Evolutionary conservation across 371 early-diverging fungal species (phyloP).

Genomic region (Syncephalastrum monosporum): DNA sequence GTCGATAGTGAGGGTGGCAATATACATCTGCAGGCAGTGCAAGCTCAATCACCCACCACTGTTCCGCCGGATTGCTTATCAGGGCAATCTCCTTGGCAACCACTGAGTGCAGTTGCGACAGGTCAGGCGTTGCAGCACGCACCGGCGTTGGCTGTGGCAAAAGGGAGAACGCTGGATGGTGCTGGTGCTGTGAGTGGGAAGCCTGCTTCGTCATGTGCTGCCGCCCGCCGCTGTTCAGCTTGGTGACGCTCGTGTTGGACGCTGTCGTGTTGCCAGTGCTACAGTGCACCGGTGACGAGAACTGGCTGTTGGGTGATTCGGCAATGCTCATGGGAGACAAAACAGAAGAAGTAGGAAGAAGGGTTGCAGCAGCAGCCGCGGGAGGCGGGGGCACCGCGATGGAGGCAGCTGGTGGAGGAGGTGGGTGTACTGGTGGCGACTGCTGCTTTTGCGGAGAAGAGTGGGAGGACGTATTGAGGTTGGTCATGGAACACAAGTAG

Average conservation of each 20-base stretch:
- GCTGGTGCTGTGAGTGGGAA: too few relatives aligned
- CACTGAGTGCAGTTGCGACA: slow-evolving; percentile 10
- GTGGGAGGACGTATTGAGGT: background rate
- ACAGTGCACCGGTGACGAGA: slow-evolving; percentile 7
- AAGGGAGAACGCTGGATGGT: too few relatives aligned
- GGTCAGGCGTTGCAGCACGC: too few relatives aligned
- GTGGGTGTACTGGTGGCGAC: background rate
- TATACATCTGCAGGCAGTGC: slow-evolving; percentile 12
- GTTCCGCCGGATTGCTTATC: slow-evolving; percentile 11
- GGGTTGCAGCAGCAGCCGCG: background rate
- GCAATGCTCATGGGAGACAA: slow-evolving; percentile 3
- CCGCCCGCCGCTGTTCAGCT: background rate
- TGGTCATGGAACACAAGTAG: slow-evolving; percentile 20
- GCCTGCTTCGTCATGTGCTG: too few relatives aligned
- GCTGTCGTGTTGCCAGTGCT: slow-evolving; percentile 6
- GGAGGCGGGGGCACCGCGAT: slow-evolving; percentile 1
- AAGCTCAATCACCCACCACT: slow-evolving; percentile 23
- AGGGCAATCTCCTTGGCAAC: slow-evolving; percentile 21
- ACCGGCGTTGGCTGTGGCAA: too few relatives aligned
- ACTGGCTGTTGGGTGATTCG: background rate
- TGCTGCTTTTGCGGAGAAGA: background rate
- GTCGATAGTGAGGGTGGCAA: slow-evolving; percentile 9
- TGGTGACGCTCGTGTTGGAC: background rate
- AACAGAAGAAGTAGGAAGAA: background rate
- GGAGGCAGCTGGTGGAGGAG: background rate